A percentile compares a stretch with the other conserved stretches of the same genome.
These are phyloP conservation scores for Botryotinia convoluta DNA, from an alignment of 2,329 filamentous ascomycete species.

Conservation along the genomic window DNA sequence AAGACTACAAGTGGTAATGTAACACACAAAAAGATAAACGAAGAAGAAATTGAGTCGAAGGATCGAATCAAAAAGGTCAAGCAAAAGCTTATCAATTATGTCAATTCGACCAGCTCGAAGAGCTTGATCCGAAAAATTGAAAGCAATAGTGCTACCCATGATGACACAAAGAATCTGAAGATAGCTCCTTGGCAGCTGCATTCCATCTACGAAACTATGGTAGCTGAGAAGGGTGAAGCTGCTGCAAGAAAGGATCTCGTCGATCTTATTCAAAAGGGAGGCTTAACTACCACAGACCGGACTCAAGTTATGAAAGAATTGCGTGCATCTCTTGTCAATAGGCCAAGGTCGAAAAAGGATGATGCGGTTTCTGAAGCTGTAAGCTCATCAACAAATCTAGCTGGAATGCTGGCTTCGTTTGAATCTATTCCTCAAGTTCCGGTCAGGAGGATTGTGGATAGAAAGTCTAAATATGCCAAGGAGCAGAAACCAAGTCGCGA, in stretches of 20 bases:
- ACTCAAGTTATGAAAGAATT: slow-evolving; percentile 17
- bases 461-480: neutral
- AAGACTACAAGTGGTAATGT: neutral
- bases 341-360: neutral
- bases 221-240: slow-evolving; percentile 14
- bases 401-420: slow-evolving; percentile 15
- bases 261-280: slow-evolving; percentile 18
- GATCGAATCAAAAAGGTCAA: slow-evolving; percentile 17
- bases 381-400: slow-evolving; percentile 1
- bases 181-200: slow-evolving; percentile 14
- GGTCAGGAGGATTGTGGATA: neutral
- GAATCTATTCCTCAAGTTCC: slow-evolving; percentile 9
- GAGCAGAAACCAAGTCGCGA: neutral
- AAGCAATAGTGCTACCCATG: neutral
- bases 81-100: slow-evolving; percentile 9
- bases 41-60: slow-evolving; percentile 3
- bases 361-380: neutral
- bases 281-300: slow-evolving; percentile 19
- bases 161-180: neutral
- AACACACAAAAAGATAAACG: neutral
- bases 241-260: slow-evolving; percentile 11
- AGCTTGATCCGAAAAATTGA: neutral
- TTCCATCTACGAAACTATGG: slow-evolving; percentile 17
- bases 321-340: slow-evolving; percentile 14
- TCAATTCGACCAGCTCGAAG: neutral